Conservation (phyloP, 2,329 filamentous ascomycete species). For the Beauveria bassiana region DNA sequence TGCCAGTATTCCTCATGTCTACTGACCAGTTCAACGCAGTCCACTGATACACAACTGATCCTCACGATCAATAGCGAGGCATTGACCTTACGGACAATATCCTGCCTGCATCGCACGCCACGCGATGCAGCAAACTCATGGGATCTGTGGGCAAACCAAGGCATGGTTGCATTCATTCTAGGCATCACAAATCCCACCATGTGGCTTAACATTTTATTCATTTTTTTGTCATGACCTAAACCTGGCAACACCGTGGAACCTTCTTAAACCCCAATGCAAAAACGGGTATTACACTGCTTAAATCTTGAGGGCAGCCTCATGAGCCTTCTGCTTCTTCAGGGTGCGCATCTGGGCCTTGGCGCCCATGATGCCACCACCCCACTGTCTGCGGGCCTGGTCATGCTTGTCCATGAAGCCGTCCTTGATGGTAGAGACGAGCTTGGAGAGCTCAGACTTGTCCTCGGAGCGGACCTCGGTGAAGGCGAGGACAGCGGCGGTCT, state of each 20-base stretch:
- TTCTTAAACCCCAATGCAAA: slow-evolving; percentile 29
- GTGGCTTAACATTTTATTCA: slow-evolving; percentile 31
- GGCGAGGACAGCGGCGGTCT: slow-evolving; percentile 95
- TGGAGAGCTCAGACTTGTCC: slow-evolving; percentile 97
- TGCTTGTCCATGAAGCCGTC: slow-evolving; percentile 96
- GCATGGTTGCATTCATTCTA: background rate
- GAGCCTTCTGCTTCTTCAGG: slow-evolving; percentile 86
- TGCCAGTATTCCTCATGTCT: no score
- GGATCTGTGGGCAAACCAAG: background rate
- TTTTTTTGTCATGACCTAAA: slow-evolving; percentile 33
- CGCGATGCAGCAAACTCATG: no score
- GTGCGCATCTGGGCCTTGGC: slow-evolving; percentile 77
- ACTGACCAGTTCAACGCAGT: no score
- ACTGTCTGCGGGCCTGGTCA: slow-evolving; percentile 84
- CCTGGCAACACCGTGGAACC: slow-evolving; percentile 32
- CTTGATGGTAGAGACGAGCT: slow-evolving; percentile 94
- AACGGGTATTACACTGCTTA: slow-evolving; percentile 46
- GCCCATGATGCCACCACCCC: slow-evolving; percentile 99
- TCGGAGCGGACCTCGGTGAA: slow-evolving; percentile 94
- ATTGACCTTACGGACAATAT: no score
- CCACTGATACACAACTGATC: no score
- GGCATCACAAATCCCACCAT: background rate
- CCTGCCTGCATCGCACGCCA: no score
- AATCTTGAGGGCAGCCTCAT: slow-evolving; percentile 96
- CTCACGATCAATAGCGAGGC: no score